Evolutionary conservation across 768 basidiomycete species (phyloP).

Genomic region (Atractiella rhizophila): DNA sequence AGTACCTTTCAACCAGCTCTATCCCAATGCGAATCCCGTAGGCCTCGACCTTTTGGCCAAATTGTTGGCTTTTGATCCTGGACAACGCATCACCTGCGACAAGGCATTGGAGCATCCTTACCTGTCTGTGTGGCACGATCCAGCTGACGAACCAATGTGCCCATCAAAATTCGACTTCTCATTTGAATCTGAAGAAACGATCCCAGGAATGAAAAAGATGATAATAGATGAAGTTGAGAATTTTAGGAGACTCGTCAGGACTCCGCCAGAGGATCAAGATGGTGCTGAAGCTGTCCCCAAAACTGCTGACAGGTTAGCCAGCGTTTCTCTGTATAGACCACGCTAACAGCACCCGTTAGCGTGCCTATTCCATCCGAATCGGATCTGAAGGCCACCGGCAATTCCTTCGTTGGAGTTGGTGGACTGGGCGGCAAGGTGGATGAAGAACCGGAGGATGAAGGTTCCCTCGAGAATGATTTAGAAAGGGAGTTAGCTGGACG

Average conservation of each 20-base stretch:
- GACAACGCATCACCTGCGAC: constrained; percentile 84
- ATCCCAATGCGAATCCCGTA: constrained; percentile 76
- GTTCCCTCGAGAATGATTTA: no score
- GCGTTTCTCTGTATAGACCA: no score
- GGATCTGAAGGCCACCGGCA: no score
- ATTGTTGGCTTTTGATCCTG: constrained; percentile 86
- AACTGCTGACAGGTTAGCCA: no score
- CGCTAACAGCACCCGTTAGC: no score
- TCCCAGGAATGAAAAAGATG: constrained; percentile 87
- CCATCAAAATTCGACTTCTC: constrained; percentile 62
- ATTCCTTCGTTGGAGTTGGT: no score
- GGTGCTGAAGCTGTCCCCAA: no score
- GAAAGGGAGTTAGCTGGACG: no score
- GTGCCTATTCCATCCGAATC: no score
- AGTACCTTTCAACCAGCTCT: constrained; percentile 69
- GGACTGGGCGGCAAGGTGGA: no score
- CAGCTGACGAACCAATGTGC: constrained; percentile 19
- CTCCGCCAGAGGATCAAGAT: no score
- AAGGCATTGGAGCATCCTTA: constrained; percentile 89
- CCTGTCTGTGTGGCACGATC: constrained; percentile 79
- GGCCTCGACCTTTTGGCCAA: constrained; percentile 78
- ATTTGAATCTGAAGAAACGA: constrained; percentile 88
- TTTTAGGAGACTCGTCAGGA: constrained; percentile 57
- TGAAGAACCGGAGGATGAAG: no score
- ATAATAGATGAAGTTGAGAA: constrained; percentile 76